A percentile compares a stretch with the other conserved stretches of the same genome.
Conservation (phyloP, 2,329 filamentous ascomycete species). For the Fusarium abutilonis region DNA sequence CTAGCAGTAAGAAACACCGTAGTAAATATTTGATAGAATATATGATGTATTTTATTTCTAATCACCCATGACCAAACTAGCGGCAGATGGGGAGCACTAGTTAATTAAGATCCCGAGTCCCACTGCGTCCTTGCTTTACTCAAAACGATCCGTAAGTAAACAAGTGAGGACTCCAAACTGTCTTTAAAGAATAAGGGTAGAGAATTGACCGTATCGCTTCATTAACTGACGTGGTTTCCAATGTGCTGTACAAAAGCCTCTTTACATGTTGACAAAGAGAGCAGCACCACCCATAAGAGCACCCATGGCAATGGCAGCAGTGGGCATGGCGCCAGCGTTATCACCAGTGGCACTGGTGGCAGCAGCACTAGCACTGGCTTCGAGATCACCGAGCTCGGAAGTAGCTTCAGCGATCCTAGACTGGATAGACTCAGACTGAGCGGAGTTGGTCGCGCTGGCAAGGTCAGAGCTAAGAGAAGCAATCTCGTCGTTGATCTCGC, state of each 20-base stretch:
- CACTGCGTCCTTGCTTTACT: constrained; percentile 1
- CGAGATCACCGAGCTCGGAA: constrained; percentile 26
- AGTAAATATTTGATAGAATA: neutral
- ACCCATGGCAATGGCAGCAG: constrained; percentile 57
- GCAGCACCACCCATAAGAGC: constrained; percentile 60
- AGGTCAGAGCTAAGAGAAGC: constrained; percentile 44
- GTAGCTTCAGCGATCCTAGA: constrained; percentile 31
- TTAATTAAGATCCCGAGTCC: constrained; percentile 19
- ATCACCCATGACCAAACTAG: constrained; percentile 2
- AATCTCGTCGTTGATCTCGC: constrained; percentile 20
- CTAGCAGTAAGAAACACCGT: too few species aligned
- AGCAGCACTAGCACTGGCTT: constrained; percentile 16
- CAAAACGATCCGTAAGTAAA: neutral
- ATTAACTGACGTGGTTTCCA: constrained; percentile 19
- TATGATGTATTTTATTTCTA: neutral
- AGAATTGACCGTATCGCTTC: constrained; percentile 16
- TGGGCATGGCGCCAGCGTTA: constrained; percentile 50
- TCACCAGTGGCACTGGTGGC: constrained; percentile 34
- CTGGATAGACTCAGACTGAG: constrained; percentile 27
- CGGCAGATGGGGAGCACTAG: constrained; percentile 13
- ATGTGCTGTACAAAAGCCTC: neutral
- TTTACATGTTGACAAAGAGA: constrained; percentile 57
- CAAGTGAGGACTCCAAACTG: neutral
- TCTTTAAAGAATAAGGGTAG: neutral
- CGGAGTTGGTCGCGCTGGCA: constrained; percentile 39